Conservation (phyloP, 345 rosid genomes). For the Salix arbutifolia region DNA sequence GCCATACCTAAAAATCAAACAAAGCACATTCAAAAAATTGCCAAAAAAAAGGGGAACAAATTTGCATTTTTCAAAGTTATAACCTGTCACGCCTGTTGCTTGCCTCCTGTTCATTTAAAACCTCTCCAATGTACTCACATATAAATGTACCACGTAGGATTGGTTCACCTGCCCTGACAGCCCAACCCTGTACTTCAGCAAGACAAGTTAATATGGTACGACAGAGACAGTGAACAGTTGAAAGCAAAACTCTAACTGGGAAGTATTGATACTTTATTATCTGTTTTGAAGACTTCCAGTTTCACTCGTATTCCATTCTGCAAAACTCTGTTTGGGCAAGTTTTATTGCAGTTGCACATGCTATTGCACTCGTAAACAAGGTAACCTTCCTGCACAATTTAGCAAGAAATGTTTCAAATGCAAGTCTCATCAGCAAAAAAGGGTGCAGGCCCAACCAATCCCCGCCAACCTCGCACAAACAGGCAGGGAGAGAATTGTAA, state of each 20-base stretch:
- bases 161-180: constrained; percentile 78
- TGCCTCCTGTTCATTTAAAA: constrained; percentile 66
- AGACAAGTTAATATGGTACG: constrained; percentile 7
- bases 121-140: constrained; percentile 86
- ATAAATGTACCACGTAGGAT: constrained; percentile 82
- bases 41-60: constrained; percentile 1
- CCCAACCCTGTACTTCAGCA: constrained; percentile 80
- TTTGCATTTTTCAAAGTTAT: constrained; percentile 3
- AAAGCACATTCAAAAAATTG: background rate
- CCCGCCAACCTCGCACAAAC: background rate
- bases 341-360: constrained; percentile 64
- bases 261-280: constrained; percentile 56
- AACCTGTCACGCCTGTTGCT: constrained; percentile 64
- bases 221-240: constrained; percentile 8
- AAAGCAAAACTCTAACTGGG: constrained; percentile 4
- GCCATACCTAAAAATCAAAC: constrained; percentile 48
- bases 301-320: constrained; percentile 74
- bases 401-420: constrained; percentile 10
- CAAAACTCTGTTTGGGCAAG: constrained; percentile 85
- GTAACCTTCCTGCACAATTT: constrained; percentile 82
- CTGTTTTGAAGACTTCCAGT: constrained; percentile 75
- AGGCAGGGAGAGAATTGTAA: background rate
- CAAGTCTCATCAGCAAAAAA: background rate
- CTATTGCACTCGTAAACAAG: constrained; percentile 94
- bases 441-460: background rate